phyloP scores from a whole-genome alignment of 2,329 filamentous ascomycete genomes.

The Stylonectria norvegica region DNA sequence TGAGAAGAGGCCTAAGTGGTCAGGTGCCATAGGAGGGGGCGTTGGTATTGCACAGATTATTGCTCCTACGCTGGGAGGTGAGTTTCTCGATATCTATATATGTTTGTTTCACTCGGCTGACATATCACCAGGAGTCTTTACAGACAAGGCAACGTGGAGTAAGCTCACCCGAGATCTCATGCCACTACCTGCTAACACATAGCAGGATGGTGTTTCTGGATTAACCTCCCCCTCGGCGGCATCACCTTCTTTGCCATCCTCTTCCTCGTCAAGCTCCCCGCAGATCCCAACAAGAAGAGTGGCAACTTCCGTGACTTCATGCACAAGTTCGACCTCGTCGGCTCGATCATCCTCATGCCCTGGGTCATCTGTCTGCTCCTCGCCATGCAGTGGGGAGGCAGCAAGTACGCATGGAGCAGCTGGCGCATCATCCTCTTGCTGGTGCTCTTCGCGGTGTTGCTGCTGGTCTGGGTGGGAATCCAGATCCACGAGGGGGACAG shows the following conservation, averaged over 20 bases:
- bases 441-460: neutral
- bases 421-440: conserved; percentile 10
- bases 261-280: neutral
- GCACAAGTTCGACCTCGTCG: conserved; percentile 16
- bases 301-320: neutral
- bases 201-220: conserved; percentile 1
- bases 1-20: neutral
- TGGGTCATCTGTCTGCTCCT: conserved; percentile 43
- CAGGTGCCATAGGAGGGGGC: neutral
- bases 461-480: neutral
- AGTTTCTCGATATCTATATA: neutral
- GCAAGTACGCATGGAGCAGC: conserved; percentile 23
- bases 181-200: neutral
- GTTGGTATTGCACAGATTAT: neutral
- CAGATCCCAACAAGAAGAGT: neutral
- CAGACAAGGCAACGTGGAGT: conserved; percentile 1
- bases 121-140: neutral
- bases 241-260: conserved; percentile 1
- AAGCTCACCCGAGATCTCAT: neutral
- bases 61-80: neutral
- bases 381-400: conserved; percentile 45
- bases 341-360: conserved; percentile 22
- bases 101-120: neutral
- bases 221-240: conserved; percentile 1
- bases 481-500: neutral